phyloP scores from a whole-genome alignment of 768 basidiomycete species.

The Paxillus involutus region DNA sequence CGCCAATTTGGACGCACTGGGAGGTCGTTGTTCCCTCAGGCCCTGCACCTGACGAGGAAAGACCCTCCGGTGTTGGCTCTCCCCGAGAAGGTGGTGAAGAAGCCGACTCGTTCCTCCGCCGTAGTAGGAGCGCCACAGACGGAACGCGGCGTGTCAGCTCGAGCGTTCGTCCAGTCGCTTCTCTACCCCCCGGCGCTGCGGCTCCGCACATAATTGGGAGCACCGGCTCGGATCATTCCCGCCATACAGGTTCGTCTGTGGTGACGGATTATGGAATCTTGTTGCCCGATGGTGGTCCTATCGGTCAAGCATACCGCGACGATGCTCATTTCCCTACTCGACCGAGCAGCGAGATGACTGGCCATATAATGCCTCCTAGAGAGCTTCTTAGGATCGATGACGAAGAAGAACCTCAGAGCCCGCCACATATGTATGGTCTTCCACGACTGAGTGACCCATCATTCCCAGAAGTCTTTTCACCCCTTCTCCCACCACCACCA shows the following conservation, averaged over 20 bases:
- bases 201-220: slow-evolving; percentile 39
- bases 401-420: slow-evolving; percentile 26
- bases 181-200: slow-evolving; percentile 33
- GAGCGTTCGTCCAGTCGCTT: slow-evolving; percentile 19
- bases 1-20: slow-evolving; percentile 44
- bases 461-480: slow-evolving; percentile 29
- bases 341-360: slow-evolving; percentile 32
- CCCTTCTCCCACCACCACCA: slow-evolving; percentile 40
- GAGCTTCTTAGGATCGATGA: slow-evolving; percentile 36
- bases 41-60: slow-evolving; percentile 27
- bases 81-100: slow-evolving; percentile 73
- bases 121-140: slow-evolving; percentile 24
- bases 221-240: slow-evolving; percentile 37
- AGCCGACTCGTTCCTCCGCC: slow-evolving; percentile 60
- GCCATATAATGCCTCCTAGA: slow-evolving; percentile 37
- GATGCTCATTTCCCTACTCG: slow-evolving; percentile 22
- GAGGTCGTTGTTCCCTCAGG: slow-evolving; percentile 37
- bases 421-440: slow-evolving; percentile 30
- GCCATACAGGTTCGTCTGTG: slow-evolving; percentile 40
- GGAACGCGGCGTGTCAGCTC: slow-evolving; percentile 15
- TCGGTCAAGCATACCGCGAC: slow-evolving; percentile 32
- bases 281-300: slow-evolving; percentile 31
- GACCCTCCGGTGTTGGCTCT: slow-evolving; percentile 60
- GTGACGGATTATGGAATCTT: slow-evolving; percentile 36
- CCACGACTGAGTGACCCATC: slow-evolving; percentile 20